Conservation (phyloP, 179 eudicot genomes). For the Gypsophila paniculata region DNA sequence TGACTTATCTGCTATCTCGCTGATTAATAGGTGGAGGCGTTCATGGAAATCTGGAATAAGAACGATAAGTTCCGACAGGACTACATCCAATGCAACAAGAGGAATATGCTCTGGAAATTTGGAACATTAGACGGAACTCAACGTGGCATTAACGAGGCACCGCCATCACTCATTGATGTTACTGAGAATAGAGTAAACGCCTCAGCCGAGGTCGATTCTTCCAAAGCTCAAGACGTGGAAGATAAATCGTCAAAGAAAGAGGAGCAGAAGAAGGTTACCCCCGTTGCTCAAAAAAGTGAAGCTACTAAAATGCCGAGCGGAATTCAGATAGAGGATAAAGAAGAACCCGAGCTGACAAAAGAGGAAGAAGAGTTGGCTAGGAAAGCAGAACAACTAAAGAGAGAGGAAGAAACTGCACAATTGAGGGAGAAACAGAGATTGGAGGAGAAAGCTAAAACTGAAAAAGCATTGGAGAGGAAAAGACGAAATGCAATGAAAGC, state of each 20-base stretch:
- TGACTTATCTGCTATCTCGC: conserved; percentile 8
- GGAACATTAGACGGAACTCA: conserved; percentile 69
- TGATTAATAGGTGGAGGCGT: conserved; percentile 50
- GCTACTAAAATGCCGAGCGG: conserved; percentile 29
- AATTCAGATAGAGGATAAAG: conserved; percentile 33
- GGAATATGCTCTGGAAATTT: conserved; percentile 62
- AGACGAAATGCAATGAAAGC: conserved; percentile 65
- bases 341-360: conserved; percentile 32
- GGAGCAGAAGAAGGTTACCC: conserved; percentile 33
- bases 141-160: conserved; percentile 72
- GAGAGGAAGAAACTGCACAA: conserved; percentile 54
- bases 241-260: conserved; percentile 31
- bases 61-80: conserved; percentile 62
- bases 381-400: conserved; percentile 53
- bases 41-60: conserved; percentile 69
- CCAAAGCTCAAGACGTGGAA: conserved; percentile 25
- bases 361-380: conserved; percentile 61
- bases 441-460: conserved; percentile 74
- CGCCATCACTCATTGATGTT: conserved; percentile 29
- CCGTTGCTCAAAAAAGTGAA: conserved; percentile 26
- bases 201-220: conserved; percentile 27
- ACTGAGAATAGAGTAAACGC: conserved; percentile 29
- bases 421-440: conserved; percentile 60
- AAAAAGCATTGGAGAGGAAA: conserved; percentile 80
- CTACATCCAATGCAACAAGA: conserved; percentile 50